A percentile compares a stretch with the other conserved stretches of the same genome.
phyloP scores from a whole-genome alignment of 2,329 filamentous ascomycete species.

The Penicillium psychrosexuale region DNA sequence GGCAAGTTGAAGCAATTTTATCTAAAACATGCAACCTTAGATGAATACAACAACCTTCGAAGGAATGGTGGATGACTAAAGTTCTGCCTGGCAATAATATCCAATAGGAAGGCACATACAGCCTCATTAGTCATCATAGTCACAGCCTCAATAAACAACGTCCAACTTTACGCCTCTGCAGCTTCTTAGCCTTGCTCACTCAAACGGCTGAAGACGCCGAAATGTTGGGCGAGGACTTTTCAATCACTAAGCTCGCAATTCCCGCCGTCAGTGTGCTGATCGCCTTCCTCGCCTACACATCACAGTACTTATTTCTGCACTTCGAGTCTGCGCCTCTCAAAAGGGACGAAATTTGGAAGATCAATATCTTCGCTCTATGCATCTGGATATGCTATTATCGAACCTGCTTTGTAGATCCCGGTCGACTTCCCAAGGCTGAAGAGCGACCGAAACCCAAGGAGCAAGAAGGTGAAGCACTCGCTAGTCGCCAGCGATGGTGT shows the following conservation, averaged over 20 bases:
- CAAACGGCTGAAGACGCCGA: neutral
- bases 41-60: too few species aligned
- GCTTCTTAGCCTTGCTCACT: neutral
- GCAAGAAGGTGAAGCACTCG: constrained; percentile 19
- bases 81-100: too few species aligned
- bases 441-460: constrained; percentile 19
- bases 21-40: too few species aligned
- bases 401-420: constrained; percentile 59
- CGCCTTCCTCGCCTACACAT: constrained; percentile 57
- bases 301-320: constrained; percentile 56
- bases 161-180: constrained; percentile 5
- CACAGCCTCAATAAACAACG: constrained; percentile 15
- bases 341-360: constrained; percentile 49
- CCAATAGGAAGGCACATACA: neutral
- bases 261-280: constrained; percentile 56
- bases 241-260: constrained; percentile 47
- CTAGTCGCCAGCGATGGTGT: constrained; percentile 53
- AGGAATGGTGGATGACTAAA: too few species aligned
- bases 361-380: constrained; percentile 55
- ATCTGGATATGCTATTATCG: constrained; percentile 59
- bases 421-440: constrained; percentile 50
- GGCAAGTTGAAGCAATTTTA: too few species aligned
- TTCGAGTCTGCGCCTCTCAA: constrained; percentile 55
- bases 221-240: constrained; percentile 27
- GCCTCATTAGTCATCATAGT: constrained; percentile 16